phyloP scores from a whole-genome alignment of 768 basidiomycete genomes.

The Galerina marginata region DNA sequence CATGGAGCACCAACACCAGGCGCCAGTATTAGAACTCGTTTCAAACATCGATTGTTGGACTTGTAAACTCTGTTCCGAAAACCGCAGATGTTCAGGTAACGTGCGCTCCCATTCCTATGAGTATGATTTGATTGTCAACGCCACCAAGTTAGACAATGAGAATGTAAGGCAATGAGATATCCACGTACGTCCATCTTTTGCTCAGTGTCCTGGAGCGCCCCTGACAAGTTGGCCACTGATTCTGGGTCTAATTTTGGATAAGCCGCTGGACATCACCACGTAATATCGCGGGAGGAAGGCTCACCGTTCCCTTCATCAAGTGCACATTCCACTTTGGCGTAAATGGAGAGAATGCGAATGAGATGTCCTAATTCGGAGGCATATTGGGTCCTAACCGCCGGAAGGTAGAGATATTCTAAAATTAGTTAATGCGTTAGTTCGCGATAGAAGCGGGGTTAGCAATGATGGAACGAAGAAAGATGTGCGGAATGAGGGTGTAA shows the following conservation, averaged over 20 bases:
- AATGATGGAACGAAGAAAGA: constrained; percentile 23
- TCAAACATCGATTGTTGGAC: constrained; percentile 80
- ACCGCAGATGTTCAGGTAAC: constrained; percentile 75
- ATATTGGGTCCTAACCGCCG: constrained; percentile 62
- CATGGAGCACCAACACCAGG: constrained; percentile 83
- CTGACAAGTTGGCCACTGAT: constrained; percentile 37
- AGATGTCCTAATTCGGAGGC: constrained; percentile 80
- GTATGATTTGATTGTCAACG: constrained; percentile 16
- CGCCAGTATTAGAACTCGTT: constrained; percentile 76
- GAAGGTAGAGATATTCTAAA: constrained; percentile 72
- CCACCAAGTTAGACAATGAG: constrained; percentile 4
- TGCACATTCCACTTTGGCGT: constrained; percentile 61
- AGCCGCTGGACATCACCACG: constrained; percentile 9
- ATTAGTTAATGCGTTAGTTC: constrained; percentile 19
- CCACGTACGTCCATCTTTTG: constrained; percentile 49
- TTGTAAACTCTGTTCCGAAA: constrained; percentile 69
- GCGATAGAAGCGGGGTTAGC: constrained; percentile 17
- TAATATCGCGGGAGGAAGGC: constrained; percentile 16
- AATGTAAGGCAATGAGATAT: constrained; percentile 7
- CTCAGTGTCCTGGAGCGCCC: constrained; percentile 46
- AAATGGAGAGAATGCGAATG: constrained; percentile 70
- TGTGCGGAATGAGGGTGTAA: constrained; percentile 21
- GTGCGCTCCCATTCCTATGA: constrained; percentile 66
- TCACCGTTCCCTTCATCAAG: constrained; percentile 58
- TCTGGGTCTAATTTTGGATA: constrained; percentile 39